Base-by-base conservation (phyloP, 1,139 yeast species). In the Taphrina wiesneri region DNA sequence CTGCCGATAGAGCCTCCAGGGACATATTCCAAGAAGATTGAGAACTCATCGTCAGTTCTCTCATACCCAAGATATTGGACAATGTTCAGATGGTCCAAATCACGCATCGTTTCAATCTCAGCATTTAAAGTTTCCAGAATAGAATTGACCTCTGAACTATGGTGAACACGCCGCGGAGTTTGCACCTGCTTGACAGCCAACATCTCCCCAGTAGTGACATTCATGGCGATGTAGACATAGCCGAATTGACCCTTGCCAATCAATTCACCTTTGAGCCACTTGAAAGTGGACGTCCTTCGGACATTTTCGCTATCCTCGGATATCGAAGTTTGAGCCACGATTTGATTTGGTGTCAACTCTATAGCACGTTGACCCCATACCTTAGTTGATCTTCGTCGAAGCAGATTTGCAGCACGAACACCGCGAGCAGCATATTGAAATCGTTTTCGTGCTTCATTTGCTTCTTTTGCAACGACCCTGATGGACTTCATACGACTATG, bases 171-270 rank as follows among this genome's bases (percentile, higher is more conserved):
- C 57, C 77, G 80, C 0, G 90, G 87, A 3, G 88, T 88, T 62
- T 83, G 86, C 3, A 93, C 97, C 75, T 95, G 99, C 74, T 95
- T 95, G 0, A 95, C 99, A 0, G 99, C 99, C 78, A 95, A 86
- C 97, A 95, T 92, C 73, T 95, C 99, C 66, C 99, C 98, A 0
- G 97, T 91, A 0, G 98, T 93, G 17, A 91, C 95, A 75, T 95
- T 95, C 73, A 95, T 81, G 0, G 97, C 98, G 68, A 95, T 81
- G 73, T 84, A 93, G 0, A 95, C 99, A 53, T 90, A 87, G n/a
- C 99, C 99, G 80, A 92, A 95, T 0, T 97, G 92, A 0, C 99
- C 99, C 68, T 92, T 85, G 0, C 99, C 99, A 68, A 95, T 90
- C 70, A 93, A 81, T 73, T 92, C 98, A 80, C 99, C 99, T 75